Percentiles rank a stretch among this genome's conserved stretches.
Evolutionary conservation across 2,329 filamentous ascomycete species (phyloP).

Genomic region (Aspergillus caelatus): DNA sequence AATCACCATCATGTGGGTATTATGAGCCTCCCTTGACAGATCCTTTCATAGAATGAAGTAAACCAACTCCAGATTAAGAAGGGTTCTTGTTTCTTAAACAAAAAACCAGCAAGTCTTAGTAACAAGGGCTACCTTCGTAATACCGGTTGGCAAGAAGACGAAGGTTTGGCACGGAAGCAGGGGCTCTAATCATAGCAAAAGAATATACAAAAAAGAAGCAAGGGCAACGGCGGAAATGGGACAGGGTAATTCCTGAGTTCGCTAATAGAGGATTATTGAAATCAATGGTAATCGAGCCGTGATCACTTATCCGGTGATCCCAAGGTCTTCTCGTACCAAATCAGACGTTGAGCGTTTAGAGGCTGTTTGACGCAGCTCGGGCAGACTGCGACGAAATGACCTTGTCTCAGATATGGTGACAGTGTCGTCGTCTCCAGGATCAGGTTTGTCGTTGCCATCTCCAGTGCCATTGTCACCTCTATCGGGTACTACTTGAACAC

Average conservation of each 20-base stretch:
- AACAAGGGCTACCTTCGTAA: neutral
- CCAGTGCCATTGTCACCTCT: conserved; percentile 30
- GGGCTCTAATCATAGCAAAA: conserved; percentile 7
- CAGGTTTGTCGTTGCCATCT: conserved; percentile 18
- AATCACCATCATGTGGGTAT: neutral
- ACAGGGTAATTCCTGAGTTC: neutral
- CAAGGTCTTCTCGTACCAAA: conserved; percentile 13
- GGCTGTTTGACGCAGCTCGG: conserved; percentile 9
- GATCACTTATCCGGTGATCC: conserved; percentile 29
- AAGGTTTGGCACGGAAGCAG: neutral
- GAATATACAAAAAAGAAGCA: conserved; percentile 19
- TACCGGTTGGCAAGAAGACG: neutral
- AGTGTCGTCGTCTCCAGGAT: conserved; percentile 32
- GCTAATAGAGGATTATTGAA: neutral
- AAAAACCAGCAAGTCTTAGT: neutral
- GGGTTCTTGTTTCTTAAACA: neutral
- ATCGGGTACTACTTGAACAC: conserved; percentile 42
- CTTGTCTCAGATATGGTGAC: conserved; percentile 23
- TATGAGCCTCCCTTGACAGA: neutral
- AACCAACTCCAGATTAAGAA: neutral
- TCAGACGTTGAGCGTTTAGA: conserved; percentile 14
- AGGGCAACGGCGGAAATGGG: conserved; percentile 16
- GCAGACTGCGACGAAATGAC: conserved; percentile 6
- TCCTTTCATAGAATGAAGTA: neutral
- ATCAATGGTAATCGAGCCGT: conserved; percentile 27